Evolutionary conservation across 768 basidiomycete genomes (phyloP).

Genomic region (Dentipellis fragilis): DNA sequence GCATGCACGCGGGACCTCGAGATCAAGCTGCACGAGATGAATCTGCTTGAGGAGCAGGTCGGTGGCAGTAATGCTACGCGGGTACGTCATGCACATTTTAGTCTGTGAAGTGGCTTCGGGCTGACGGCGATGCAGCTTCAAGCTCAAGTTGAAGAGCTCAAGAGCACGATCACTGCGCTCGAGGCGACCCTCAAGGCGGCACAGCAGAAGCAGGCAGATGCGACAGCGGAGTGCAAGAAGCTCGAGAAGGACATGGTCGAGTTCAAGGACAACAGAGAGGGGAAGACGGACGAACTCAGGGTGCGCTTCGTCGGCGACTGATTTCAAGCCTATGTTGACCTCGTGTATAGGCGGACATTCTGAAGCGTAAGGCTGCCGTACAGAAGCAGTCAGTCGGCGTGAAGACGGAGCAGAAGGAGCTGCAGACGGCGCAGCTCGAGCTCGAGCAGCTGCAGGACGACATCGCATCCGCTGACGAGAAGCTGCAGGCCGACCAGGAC

Average conservation of each 20-base stretch:
- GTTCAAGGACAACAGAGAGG: constrained; percentile 98
- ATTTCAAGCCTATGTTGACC: neutral
- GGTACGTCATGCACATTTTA: constrained; percentile 35
- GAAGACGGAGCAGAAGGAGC: constrained; percentile 83
- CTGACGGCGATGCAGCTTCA: constrained; percentile 44
- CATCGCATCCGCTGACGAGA: constrained; percentile 40
- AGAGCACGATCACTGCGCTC: constrained; percentile 51
- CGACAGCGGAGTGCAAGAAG: constrained; percentile 70
- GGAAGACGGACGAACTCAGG: constrained; percentile 91
- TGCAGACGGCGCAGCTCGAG: constrained; percentile 80
- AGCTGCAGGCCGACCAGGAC: constrained; percentile 30
- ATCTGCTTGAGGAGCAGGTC: constrained; percentile 74
- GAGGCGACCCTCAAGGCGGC: constrained; percentile 49
- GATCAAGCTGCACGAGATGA: constrained; percentile 82
- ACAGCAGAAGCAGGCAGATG: constrained; percentile 66
- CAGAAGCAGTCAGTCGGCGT: constrained; percentile 75
- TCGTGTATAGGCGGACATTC: constrained; percentile 53
- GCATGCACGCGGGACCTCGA: constrained; percentile 59
- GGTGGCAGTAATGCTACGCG: constrained; percentile 82
- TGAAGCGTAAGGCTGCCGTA: constrained; percentile 68
- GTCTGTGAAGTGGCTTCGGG: neutral
- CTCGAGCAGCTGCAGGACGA: constrained; percentile 82
- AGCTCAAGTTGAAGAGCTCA: constrained; percentile 65
- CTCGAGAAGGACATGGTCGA: constrained; percentile 96
- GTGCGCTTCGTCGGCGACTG: constrained; percentile 26